Percentiles rank a stretch among this genome's conserved stretches.
Conservation (phyloP, 2,329 filamentous ascomycete species). For the Proliferodiscus dingleyae region DNA sequence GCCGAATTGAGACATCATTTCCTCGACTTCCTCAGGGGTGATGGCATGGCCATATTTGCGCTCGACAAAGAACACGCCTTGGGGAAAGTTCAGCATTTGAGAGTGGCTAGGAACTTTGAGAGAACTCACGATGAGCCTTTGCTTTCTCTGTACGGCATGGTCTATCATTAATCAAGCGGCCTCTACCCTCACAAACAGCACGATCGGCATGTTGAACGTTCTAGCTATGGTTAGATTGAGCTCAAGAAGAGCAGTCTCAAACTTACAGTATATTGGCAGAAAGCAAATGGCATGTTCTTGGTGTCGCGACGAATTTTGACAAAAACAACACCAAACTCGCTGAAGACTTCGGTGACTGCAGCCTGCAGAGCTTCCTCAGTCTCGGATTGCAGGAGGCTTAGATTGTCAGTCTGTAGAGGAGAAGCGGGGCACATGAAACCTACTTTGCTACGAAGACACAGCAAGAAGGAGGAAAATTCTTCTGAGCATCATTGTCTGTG, state of each 20-base stretch:
- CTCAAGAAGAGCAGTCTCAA: background rate
- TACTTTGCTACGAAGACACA: constrained; percentile 66
- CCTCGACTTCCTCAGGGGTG: constrained; percentile 39
- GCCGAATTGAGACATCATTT: constrained; percentile 41
- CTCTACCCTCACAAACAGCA: constrained; percentile 45
- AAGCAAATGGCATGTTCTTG: constrained; percentile 59
- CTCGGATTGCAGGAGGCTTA: constrained; percentile 46
- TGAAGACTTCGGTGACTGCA: constrained; percentile 49
- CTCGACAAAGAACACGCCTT: constrained; percentile 48
- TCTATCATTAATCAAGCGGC: constrained; percentile 48
- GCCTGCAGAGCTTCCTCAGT: constrained; percentile 47
- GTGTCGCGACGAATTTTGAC: constrained; percentile 59
- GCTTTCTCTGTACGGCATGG: constrained; percentile 56
- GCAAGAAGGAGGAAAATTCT: constrained; percentile 41
- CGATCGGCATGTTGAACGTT: constrained; percentile 43
- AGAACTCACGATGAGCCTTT: constrained; percentile 50
- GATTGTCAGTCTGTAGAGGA: constrained; percentile 1
- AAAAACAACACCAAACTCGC: constrained; percentile 50
- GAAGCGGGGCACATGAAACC: constrained; percentile 28
- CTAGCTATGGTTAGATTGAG: constrained; percentile 34
- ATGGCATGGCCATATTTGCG: constrained; percentile 35
- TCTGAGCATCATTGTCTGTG: constrained; percentile 26
- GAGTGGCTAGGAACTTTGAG: background rate
- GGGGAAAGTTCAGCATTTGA: constrained; percentile 4
- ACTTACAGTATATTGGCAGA: constrained; percentile 57